phyloP scores from a whole-genome alignment of 2,329 filamentous ascomycete genomes.

The Exserohilum turcica region DNA sequence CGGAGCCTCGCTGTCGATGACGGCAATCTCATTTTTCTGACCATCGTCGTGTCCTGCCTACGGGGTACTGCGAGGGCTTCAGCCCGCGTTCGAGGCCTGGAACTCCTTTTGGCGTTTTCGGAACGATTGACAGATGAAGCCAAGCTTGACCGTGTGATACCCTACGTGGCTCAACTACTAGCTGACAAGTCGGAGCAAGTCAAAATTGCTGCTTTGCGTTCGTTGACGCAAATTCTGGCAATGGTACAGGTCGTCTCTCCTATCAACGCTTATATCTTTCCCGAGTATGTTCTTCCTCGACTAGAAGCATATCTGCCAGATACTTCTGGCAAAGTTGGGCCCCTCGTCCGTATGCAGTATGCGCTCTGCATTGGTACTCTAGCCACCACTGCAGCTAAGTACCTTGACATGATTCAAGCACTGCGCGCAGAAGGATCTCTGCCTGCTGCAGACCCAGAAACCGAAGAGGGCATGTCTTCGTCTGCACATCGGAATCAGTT shows the following conservation, averaged over 20 bases:
- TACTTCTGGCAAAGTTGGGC: slow-evolving; percentile 55
- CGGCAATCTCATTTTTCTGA: slow-evolving; percentile 89
- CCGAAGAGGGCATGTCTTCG: slow-evolving; percentile 74
- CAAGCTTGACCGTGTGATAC: slow-evolving; percentile 89
- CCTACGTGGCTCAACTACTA: slow-evolving; percentile 83
- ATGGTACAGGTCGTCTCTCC: slow-evolving; percentile 87
- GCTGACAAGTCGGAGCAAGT: slow-evolving; percentile 84
- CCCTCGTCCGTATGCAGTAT: slow-evolving; percentile 85
- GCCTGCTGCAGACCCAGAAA: slow-evolving; percentile 75
- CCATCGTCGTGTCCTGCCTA: slow-evolving; percentile 84
- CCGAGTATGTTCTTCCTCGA: slow-evolving; percentile 67
- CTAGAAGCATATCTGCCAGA: slow-evolving; percentile 62
- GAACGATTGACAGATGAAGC: slow-evolving; percentile 93
- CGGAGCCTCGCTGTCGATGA: slow-evolving; percentile 74
- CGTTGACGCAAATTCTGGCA: slow-evolving; percentile 81
- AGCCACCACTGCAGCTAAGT: slow-evolving; percentile 80
- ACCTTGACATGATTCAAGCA: slow-evolving; percentile 89
- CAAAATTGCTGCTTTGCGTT: slow-evolving; percentile 80
- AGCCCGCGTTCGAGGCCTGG: slow-evolving; percentile 86
- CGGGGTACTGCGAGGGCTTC: slow-evolving; percentile 86
- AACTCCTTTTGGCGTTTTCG: slow-evolving; percentile 87
- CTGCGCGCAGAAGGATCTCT: slow-evolving; percentile 82
- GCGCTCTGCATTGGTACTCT: slow-evolving; percentile 89
- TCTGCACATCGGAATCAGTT: slow-evolving; percentile 80
- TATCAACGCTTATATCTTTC: slow-evolving; percentile 70